These are phyloP conservation scores for Tetradesmus obliquus DNA, from an alignment of 139 green algal genomes.

Conservation along the genomic window DNA sequence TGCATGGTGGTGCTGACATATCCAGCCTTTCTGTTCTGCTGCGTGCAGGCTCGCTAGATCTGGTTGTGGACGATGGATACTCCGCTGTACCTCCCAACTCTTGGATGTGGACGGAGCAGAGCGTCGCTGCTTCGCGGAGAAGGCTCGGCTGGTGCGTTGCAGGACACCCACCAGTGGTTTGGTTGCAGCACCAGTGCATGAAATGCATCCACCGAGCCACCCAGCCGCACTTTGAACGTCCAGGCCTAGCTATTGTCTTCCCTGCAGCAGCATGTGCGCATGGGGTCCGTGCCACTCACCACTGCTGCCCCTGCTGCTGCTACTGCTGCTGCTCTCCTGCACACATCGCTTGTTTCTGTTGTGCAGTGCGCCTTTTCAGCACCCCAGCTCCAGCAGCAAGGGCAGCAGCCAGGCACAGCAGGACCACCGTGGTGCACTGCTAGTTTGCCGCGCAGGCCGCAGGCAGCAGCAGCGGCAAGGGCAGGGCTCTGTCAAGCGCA, in stretches of 20 bases:
- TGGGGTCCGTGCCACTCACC: no score
- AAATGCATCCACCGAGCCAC: not conserved
- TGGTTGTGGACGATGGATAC: not conserved
- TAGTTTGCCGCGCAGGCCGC: not conserved
- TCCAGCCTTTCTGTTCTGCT: not conserved
- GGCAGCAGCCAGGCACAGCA: slow-evolving; percentile 7
- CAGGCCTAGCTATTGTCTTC: no score
- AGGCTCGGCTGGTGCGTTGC: not conserved
- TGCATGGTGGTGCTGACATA: not conserved
- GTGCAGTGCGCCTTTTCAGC: slow-evolving; percentile 20
- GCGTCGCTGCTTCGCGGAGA: not conserved
- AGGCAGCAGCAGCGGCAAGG: not conserved
- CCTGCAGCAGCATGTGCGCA: no score
- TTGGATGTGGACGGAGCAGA: slow-evolving; percentile 34
- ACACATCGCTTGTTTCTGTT: not conserved
- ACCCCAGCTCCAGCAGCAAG: not conserved
- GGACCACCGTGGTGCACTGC: not conserved
- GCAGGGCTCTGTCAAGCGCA: not conserved
- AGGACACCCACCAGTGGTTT: not conserved
- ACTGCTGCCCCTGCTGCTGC: not conserved
- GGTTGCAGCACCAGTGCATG: not conserved
- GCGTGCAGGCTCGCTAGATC: not conserved
- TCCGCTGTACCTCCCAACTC: not conserved
- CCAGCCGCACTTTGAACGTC: no score
- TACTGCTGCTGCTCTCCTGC: not conserved